Conservation (phyloP, 495 filamentous ascomycete genomes). For the Penicillium lividum region DNA sequence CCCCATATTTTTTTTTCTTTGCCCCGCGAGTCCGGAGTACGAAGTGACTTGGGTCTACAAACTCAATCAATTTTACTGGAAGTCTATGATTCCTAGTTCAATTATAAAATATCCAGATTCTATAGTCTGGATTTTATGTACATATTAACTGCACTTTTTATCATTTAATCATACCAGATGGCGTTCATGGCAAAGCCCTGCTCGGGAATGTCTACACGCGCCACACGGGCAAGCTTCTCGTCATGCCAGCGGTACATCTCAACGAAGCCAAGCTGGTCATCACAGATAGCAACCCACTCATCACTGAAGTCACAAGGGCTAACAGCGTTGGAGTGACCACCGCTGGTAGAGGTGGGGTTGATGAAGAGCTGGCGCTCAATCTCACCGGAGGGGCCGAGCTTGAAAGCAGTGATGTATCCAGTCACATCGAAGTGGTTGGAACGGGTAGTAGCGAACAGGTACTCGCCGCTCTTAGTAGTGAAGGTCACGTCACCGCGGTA, state of each 20-base stretch:
- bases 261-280: constrained; percentile 81
- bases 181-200: constrained; percentile 89
- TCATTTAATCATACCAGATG: constrained; percentile 77
- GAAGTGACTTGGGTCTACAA: background rate
- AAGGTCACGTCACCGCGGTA: constrained; percentile 80
- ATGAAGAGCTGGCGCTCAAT: constrained; percentile 76
- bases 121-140: constrained; percentile 8
- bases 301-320: constrained; percentile 78
- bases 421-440: constrained; percentile 73
- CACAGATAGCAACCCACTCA: constrained; percentile 81
- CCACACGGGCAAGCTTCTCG: constrained; percentile 74
- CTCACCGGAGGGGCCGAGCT: constrained; percentile 64
- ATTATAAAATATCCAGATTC: background rate
- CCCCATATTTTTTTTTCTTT: background rate
- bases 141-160: background rate
- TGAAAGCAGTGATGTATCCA: constrained; percentile 79
- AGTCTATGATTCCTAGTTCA: background rate
- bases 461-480: constrained; percentile 61
- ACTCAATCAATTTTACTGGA: background rate
- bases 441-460: constrained; percentile 80
- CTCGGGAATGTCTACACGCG: constrained; percentile 71
- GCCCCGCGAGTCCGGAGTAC: no score
- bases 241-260: constrained; percentile 83
- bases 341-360: constrained; percentile 80
- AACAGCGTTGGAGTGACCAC: constrained; percentile 83